Base-by-base conservation (phyloP, 208 protist species). In the Leishmania tropica region DNA sequence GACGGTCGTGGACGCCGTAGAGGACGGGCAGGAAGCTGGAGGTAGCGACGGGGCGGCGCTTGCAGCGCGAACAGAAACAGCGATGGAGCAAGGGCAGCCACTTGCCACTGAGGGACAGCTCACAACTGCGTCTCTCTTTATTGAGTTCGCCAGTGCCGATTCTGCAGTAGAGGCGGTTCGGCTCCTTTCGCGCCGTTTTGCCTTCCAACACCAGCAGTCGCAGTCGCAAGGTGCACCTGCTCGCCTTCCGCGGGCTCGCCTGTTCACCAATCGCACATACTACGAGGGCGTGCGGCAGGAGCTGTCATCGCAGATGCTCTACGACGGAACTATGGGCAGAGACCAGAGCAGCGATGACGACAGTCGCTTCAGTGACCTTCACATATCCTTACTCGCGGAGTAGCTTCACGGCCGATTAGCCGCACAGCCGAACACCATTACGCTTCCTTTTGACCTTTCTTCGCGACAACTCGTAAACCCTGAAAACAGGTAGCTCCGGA, bases 201-300 rank as follows among this genome's bases (percentile, higher is more conserved):
- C 75, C n/a, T 31, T 56, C 4, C 75, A 77, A 13, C 73, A 62
- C 56, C 28, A 54, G 64, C 40, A 8, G 45, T 10, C 45, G 45
- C 45, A 8, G 45, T 53, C 15, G 40, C 42, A 70, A 6, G 37
- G 73, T 17, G 17, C 62, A 42, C 28, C 64, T 15, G n/a, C 1
- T 5, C 35, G 48, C 15, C 53, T 67, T 31, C 79, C 85, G 24
- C 71, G 79, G 3, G 88, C 88, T 10, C 85, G 85, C 35, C 78
- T 95, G 19, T 93, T 95, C 62, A 70, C 83, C 17, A 92, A 92
- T 73, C 53, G 56, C 31, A 84, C 85, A 15, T 95, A 95, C 83
- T 93, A 93, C 71, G 85, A 89, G 15, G 92, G 86, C 17, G 86
- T 89, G 0, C 28, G 56, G 35, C 81, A 89, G 45, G 85, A 89